Conservation (phyloP, 306 rosid genomes). For the Dicorynia guianensis region DNA sequence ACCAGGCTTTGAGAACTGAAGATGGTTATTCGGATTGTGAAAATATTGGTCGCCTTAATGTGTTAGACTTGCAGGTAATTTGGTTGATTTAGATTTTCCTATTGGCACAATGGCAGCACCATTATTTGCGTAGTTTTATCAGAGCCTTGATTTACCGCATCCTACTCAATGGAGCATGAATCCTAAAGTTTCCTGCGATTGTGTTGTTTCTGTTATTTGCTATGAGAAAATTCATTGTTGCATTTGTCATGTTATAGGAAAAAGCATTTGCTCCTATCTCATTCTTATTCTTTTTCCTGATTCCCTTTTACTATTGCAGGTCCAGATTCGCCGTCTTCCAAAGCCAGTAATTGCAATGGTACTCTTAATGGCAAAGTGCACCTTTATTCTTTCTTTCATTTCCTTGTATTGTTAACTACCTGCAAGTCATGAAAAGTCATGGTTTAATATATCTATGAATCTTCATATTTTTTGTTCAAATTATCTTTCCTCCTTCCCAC, state of each 20-base stretch:
- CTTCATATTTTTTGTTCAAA: not conserved
- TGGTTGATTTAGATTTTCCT: slow-evolving; percentile 20
- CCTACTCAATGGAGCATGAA: slow-evolving; percentile 18
- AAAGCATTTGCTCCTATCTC: slow-evolving; percentile 12
- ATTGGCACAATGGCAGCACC: not conserved
- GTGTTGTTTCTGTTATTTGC: slow-evolving; percentile 29
- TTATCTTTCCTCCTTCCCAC: not conserved
- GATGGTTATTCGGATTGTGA: slow-evolving; percentile 85
- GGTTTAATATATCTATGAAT: slow-evolving; percentile 7
- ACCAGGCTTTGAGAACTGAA: slow-evolving; percentile 77
- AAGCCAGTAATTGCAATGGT: slow-evolving; percentile 98
- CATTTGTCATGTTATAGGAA: not conserved
- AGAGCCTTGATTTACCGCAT: not conserved
- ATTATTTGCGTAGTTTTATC: not conserved
- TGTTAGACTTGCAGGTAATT: slow-evolving; percentile 86
- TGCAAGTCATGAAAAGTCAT: slow-evolving; percentile 2
- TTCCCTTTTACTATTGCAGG: slow-evolving; percentile 51
- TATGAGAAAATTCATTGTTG: slow-evolving; percentile 22
- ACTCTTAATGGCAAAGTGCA: slow-evolving; percentile 26
- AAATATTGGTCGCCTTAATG: slow-evolving; percentile 75
- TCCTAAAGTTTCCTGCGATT: slow-evolving; percentile 15
- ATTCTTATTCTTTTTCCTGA: slow-evolving; percentile 23
- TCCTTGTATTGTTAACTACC: not conserved
- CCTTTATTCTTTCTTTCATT: slow-evolving; percentile 2
- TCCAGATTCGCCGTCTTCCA: slow-evolving; percentile 89